A percentile compares a stretch with the other conserved stretches of the same genome.
phyloP scores from a whole-genome alignment of 192 early-diverging fungal genomes.

The Linnemannia exigua region DNA sequence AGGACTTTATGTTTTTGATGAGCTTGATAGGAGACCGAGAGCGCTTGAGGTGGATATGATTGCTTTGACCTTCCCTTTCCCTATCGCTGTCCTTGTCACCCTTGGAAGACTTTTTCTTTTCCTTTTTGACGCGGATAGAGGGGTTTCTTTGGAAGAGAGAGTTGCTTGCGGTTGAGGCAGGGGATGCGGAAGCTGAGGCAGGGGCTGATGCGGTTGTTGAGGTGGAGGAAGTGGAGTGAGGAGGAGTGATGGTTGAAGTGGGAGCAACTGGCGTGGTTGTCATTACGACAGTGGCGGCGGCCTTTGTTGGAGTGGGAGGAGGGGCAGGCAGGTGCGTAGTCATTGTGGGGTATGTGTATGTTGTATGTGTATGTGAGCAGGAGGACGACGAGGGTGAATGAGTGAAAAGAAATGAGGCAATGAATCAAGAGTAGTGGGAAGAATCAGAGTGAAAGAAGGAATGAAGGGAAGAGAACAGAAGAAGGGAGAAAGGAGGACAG shows the following conservation, averaged over 20 bases:
- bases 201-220: background rate
- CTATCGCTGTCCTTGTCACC: background rate
- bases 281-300: background rate
- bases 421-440: background rate
- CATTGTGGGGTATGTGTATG: background rate
- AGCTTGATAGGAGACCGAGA: slow-evolving; percentile 53
- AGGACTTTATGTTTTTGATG: slow-evolving; percentile 47
- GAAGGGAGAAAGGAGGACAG: background rate
- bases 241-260: background rate
- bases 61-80: background rate
- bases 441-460: background rate
- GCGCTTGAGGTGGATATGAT: slow-evolving; percentile 25
- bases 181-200: slow-evolving; percentile 3
- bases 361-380: background rate
- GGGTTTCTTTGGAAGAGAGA: background rate
- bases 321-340: background rate
- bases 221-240: background rate
- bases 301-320: background rate
- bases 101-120: slow-evolving; percentile 10
- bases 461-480: background rate
- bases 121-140: slow-evolving; percentile 22
- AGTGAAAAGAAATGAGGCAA: background rate
- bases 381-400: background rate
- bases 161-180: slow-evolving; percentile 8
- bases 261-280: background rate